Conservation (phyloP, 2,329 filamentous ascomycete species). For the Microcyclosporella mali region DNA sequence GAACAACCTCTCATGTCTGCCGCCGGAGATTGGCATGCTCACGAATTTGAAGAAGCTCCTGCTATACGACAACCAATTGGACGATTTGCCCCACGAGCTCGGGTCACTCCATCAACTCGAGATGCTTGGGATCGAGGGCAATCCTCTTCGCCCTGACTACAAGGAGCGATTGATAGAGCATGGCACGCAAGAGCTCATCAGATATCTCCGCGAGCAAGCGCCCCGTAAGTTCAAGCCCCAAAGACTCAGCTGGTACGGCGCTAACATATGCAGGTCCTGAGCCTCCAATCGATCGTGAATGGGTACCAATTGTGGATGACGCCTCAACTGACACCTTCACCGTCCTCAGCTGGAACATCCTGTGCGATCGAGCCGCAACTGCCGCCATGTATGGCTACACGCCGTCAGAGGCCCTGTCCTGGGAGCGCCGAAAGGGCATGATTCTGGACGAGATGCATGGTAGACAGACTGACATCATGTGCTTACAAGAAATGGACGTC, state of each 20-base stretch:
- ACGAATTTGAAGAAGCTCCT: constrained; percentile 80
- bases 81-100: constrained; percentile 74
- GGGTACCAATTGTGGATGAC: constrained; percentile 64
- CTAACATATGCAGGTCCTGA: constrained; percentile 56
- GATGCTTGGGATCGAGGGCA: constrained; percentile 85
- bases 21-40: constrained; percentile 92
- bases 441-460: constrained; percentile 77
- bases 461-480: constrained; percentile 81
- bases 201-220: constrained; percentile 73
- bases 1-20: constrained; percentile 76
- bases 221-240: constrained; percentile 64
- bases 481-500: constrained; percentile 86
- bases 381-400: constrained; percentile 83
- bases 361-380: constrained; percentile 91
- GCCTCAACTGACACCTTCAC: constrained; percentile 61
- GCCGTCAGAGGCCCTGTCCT: constrained; percentile 70
- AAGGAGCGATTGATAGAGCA: constrained; percentile 81
- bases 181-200: constrained; percentile 79
- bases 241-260: too few relatives aligned
- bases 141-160: constrained; percentile 65
- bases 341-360: constrained; percentile 88
- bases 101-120: constrained; percentile 85
- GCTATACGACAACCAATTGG: constrained; percentile 85
- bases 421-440: constrained; percentile 77
- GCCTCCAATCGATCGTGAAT: constrained; percentile 68